Evolutionary conservation across 805 yeast species (phyloP), one percentile per base, ranked within the genome.

Genomic region (Starmerella bombi): DNA sequence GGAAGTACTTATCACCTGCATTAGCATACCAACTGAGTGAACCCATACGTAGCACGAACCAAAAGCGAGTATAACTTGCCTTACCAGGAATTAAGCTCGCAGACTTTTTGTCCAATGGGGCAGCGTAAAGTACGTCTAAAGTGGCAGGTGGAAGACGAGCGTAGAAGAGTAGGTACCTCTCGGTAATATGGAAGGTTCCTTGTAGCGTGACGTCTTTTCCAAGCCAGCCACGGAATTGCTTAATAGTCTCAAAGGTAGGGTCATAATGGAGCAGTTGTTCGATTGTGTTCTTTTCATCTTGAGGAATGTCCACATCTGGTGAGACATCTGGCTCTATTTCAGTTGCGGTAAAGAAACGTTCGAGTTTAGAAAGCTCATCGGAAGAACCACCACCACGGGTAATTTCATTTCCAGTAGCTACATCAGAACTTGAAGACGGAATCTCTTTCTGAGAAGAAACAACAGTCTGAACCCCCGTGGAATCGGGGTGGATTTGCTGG

Each of bases 1-100:
- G 96, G 61, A 84, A 85, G 58, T 85, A 84, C n/a, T 79, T 61
- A 43, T 85, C 93, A 0, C 83, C 75, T 1, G 94, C 71, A 6
- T 71, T 72, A 7, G 71, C 62, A 57, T 79, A 85, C 29, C 82
- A 66, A 3, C 82, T 69, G 15, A 88, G 65, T 0, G 84, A 70
- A 34, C 75, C 75, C 29, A 75, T 75, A 48, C 80, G 66, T 44
- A 88, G 62, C 0, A 84, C 72, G 5, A 84, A 84, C 95, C 96
- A 88, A 55, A 70, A 78, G 35, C 93, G 66, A 22, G 62, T 61
- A 36, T 62, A 61, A 21, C 52, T 12, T 5, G 50, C 29, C 59
- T 51, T 2, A 67, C 61, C 33, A 1, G 43, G 38, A 8, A 49
- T 6, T 60, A 60, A 0, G 66, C 56, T 39, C 60, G 67, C 14